Percentiles rank a stretch among this genome's conserved stretches.
Evolutionary conservation across 2,329 filamentous ascomycete genomes (phyloP).

Genomic region (Neopestalotiopsis rosae): DNA sequence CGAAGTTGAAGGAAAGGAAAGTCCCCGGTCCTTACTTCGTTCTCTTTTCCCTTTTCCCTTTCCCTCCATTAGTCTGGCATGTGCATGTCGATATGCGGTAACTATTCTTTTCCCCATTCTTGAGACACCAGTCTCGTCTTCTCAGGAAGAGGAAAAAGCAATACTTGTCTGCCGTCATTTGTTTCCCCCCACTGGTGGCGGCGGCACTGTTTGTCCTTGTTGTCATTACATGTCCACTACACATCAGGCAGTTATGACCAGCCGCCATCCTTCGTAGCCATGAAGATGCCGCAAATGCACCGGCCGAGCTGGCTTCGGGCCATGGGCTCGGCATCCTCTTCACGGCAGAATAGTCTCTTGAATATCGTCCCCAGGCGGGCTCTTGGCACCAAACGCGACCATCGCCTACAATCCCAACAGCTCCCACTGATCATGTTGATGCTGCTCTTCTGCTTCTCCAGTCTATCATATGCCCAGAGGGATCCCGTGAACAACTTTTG

Average conservation of each 20-base stretch:
- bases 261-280: not conserved
- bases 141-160: not conserved
- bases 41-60: not conserved
- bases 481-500: conserved; percentile 61
- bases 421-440: not conserved
- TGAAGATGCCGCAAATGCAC: conserved; percentile 12
- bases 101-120: not conserved
- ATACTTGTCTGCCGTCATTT: not conserved
- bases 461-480: conserved; percentile 35
- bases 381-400: not conserved
- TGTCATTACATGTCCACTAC: not conserved
- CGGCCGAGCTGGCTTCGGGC: conserved; percentile 4
- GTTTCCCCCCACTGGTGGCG: not conserved
- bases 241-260: conserved; percentile 11
- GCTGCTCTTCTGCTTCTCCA: not conserved
- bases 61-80: not conserved
- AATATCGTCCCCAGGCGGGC: not conserved
- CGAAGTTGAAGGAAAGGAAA: not conserved
- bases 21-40: not conserved
- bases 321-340: not conserved
- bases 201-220: not conserved
- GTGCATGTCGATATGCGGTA: not conserved
- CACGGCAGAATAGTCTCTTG: not conserved
- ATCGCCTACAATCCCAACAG: not conserved
- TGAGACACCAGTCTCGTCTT: not conserved